Evolutionary conservation across 2,329 filamentous ascomycete species (phyloP), one percentile per base, ranked within the genome.

Genomic region (Diaporthe citrichinensis): DNA sequence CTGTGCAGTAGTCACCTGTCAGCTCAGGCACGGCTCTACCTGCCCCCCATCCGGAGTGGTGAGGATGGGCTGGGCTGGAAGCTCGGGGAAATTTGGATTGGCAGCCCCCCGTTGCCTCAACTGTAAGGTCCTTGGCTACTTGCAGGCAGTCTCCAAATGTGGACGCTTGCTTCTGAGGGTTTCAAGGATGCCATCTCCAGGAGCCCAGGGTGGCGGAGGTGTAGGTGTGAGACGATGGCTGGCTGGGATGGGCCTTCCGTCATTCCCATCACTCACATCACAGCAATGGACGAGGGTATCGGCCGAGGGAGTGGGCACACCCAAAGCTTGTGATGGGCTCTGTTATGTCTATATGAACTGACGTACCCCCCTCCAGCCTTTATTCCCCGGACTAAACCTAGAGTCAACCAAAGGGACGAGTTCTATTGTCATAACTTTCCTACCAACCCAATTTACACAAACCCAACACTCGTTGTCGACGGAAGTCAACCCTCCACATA

Each of bases 1-100:
- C 65, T 55, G 49, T 69, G 65, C 65, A 69, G 65, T 69, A 55
- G 65, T 55, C 65, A 55, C 65, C 65, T 69, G 65, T 69, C 65
- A 55, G 65, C 49, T 69, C 65, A 69, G 65, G 65, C 65, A 69
- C 65, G 65, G 49, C 65, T 69, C 49, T 69, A 55, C 65, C 34
- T 69, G 34, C 49, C 49, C 65, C 17, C 49, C 65, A 15, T 69
- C 51, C 49, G n/a, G 34, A 28, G 17, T 69, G 31, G n/a, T 68
- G 65, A 41, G 49, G 49, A 20, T 55, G 49, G 49, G n/a, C 65
- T 55, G 49, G 49, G n/a, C 65, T 41, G 55, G 65, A 55, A 55
- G 34, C n/a, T 51, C 34, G 49, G 65, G 65, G 65, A 69, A 55
- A 69, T 55, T 69, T 69, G 49, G 65, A 41, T 41, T 17, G 49